phyloP scores from a whole-genome alignment of 1,139 yeast genomes.

The Chernovozyma sophiae-reginae region DNA sequence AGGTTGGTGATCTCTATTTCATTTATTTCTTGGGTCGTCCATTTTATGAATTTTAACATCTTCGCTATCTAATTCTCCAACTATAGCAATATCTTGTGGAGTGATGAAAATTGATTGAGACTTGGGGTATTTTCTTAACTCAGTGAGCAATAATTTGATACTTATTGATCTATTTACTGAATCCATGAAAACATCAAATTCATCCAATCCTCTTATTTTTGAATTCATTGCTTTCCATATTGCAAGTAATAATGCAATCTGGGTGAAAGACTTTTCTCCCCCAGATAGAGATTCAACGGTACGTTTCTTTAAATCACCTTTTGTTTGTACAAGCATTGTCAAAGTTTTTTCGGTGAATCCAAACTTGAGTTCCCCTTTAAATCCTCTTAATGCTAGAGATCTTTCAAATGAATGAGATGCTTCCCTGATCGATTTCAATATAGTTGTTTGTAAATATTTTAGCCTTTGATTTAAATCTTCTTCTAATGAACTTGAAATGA shows the following conservation, averaged over 20 bases:
- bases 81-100: conserved; percentile 85
- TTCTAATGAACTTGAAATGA: conserved; percentile 21
- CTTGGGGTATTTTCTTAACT: conserved; percentile 56
- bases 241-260: conserved; percentile 79
- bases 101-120: conserved; percentile 91
- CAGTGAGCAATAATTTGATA: conserved; percentile 66
- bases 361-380: conserved; percentile 66
- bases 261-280: conserved; percentile 94
- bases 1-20: conserved; percentile 9
- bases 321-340: conserved; percentile 57
- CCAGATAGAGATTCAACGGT: conserved; percentile 87
- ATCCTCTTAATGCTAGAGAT: conserved; percentile 65
- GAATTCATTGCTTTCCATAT: conserved; percentile 94
- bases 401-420: conserved; percentile 48
- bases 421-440: conserved; percentile 26
- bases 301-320: conserved; percentile 54
- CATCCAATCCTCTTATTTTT: conserved; percentile 85
- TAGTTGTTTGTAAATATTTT: conserved; percentile 46
- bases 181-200: conserved; percentile 98
- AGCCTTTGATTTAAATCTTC: conserved; percentile 45
- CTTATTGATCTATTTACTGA: conserved; percentile 83
- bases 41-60: conserved; percentile 73
- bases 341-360: conserved; percentile 51
- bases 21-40: conserved; percentile 45
- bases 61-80: conserved; percentile 58